phyloP scores from a whole-genome alignment of 2,329 filamentous ascomycete genomes.

The Pleurostoma richardsiae region DNA sequence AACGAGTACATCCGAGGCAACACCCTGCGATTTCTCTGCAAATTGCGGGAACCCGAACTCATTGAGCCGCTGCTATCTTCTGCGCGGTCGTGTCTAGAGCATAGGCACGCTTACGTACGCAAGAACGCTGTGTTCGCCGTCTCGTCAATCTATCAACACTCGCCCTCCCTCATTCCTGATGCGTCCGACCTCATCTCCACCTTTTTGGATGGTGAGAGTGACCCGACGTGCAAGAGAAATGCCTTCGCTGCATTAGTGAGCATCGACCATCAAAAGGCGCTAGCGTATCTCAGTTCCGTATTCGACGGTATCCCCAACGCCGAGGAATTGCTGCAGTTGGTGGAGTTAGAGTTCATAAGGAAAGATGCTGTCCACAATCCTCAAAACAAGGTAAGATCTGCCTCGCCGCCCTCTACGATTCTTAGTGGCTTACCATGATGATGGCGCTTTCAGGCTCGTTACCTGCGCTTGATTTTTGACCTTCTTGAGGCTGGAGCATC shows the following conservation, averaged over 20 bases:
- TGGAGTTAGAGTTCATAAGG: slow-evolving; percentile 93
- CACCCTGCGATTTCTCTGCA: slow-evolving; percentile 95
- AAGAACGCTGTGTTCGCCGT: slow-evolving; percentile 98
- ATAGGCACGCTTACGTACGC: slow-evolving; percentile 94
- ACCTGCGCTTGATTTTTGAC: slow-evolving; percentile 93
- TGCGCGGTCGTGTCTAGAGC: slow-evolving; percentile 85
- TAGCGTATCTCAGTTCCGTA: slow-evolving; percentile 80
- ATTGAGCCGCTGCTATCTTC: slow-evolving; percentile 94
- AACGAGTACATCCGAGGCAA: slow-evolving; percentile 99
- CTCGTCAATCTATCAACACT: slow-evolving; percentile 86
- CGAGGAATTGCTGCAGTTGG: slow-evolving; percentile 87
- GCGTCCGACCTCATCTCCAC: slow-evolving; percentile 85
- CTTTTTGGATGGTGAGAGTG: slow-evolving; percentile 87
- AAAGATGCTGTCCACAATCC: slow-evolving; percentile 95
- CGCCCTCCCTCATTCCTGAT: slow-evolving; percentile 87
- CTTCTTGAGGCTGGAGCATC: slow-evolving; percentile 88
- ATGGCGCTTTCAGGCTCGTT: slow-evolving; percentile 61
- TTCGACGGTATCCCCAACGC: slow-evolving; percentile 94
- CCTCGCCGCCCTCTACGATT: neutral
- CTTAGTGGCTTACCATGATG: slow-evolving; percentile 2
- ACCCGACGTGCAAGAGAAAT: slow-evolving; percentile 96
- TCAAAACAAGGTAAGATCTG: slow-evolving; percentile 72
- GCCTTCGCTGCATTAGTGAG: slow-evolving; percentile 87
- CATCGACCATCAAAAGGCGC: slow-evolving; percentile 89
- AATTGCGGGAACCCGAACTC: slow-evolving; percentile 90